Base-by-base conservation (phyloP, 257 asterid species). In the Penstemon eatonii region DNA sequence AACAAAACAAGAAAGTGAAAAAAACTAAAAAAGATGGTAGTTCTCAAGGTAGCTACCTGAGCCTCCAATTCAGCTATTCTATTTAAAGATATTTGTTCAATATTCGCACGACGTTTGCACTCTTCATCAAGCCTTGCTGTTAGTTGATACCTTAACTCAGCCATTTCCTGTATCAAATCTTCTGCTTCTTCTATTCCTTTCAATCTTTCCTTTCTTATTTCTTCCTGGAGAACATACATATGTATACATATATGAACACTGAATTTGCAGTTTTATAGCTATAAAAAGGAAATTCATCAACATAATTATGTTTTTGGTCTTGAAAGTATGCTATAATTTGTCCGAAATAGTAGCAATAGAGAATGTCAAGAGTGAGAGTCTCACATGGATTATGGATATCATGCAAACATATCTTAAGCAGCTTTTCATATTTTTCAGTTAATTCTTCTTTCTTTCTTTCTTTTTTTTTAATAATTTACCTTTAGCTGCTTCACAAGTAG, bases 101-200 rank as follows among this genome's bases (percentile, higher is more conserved):
- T 77, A 73, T 71, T 81, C 5, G 96, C 97, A 69, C 97, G 98
- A 13, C 92, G 94, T 72, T 83, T 88, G 72, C 83, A 62, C 83
- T 93, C 98, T 66, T 85, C 96, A 55, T 93, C 98, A 33, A 93
- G 98, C 86, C 77, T 71, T 53, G 81, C 74, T 8, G 94, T 86
- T 54, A 90, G 72, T 57, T 88, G 95, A 77, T 90, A 93, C 82
- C 97, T 83, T 53, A 93, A 77, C 76, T 93, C 98, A 2, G 98
- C 98, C 98, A 93, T 93, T 84, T 93, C 98, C 77, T 93, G 98
- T 60, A 90, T 89, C 65, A 93, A 80, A 74, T 93, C 98, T 69
- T 90, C 98, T 11, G 92, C 90, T 80, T 88, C 96, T 81, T 93
- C 98, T 77, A 85, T 90, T n/a, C 94, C 88, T 71, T 84, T 93